These are phyloP conservation scores for Aciculosporium take DNA, from an alignment of 2,329 filamentous ascomycete genomes.

Conservation along the genomic window DNA sequence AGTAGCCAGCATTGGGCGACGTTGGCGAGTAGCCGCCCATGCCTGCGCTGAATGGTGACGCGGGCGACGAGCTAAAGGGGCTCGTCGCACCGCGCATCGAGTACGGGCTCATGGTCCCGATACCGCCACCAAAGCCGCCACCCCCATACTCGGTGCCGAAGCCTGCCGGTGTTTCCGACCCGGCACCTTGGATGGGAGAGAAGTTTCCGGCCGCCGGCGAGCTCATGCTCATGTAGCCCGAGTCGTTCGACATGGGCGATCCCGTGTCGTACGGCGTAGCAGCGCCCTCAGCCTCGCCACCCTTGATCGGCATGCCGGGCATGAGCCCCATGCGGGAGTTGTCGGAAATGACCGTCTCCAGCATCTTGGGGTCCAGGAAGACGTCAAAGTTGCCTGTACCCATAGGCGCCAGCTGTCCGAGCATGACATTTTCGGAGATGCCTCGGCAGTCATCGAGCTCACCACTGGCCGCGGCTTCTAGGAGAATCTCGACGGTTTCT, in stretches of 20 bases:
- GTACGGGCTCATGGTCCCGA: slow-evolving; percentile 49
- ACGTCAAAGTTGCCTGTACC: slow-evolving; percentile 95
- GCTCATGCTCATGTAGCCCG: slow-evolving; percentile 48
- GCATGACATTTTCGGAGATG: slow-evolving; percentile 97
- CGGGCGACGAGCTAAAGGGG: slow-evolving; percentile 59
- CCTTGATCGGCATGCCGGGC: slow-evolving; percentile 65
- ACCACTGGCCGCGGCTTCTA: slow-evolving; percentile 87
- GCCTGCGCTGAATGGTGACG: slow-evolving; percentile 46
- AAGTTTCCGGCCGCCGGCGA: slow-evolving; percentile 52
- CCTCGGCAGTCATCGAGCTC: slow-evolving; percentile 96
- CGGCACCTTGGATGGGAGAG: slow-evolving; percentile 63
- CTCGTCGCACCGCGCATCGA: slow-evolving; percentile 49
- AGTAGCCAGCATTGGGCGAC: slow-evolving; percentile 59
- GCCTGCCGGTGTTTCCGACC: slow-evolving; percentile 55
- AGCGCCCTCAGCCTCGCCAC: slow-evolving; percentile 61
- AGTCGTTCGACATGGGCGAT: slow-evolving; percentile 57
- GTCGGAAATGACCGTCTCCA: slow-evolving; percentile 86
- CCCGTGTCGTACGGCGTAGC: slow-evolving; percentile 90
- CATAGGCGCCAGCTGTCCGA: slow-evolving; percentile 92
- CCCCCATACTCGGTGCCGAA: slow-evolving; percentile 49
- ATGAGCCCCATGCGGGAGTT: slow-evolving; percentile 76
- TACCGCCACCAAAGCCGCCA: slow-evolving; percentile 31
- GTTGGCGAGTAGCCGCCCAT: slow-evolving; percentile 58
- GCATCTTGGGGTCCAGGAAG: slow-evolving; percentile 84
- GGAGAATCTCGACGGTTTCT: slow-evolving; percentile 94